Conservation (phyloP, 768 basidiomycete species). For the Cytidiella melzeri region DNA sequence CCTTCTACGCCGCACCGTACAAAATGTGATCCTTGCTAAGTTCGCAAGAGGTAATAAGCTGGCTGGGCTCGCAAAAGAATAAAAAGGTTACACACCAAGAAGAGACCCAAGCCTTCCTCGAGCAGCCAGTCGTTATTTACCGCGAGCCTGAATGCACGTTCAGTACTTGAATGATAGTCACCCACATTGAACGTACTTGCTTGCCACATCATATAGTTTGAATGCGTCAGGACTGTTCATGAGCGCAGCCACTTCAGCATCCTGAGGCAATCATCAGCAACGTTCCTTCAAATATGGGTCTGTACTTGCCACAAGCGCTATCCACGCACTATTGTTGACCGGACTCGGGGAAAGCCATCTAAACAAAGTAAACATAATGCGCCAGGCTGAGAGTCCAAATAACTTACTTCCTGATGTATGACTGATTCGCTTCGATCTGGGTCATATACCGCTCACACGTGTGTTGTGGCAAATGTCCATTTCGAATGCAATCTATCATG, state of each 20-base stretch:
- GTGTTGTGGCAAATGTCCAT: conserved; percentile 32
- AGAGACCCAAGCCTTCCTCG: conserved; percentile 68
- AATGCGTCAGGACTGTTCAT: conserved; percentile 50
- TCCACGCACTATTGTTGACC: conserved; percentile 63
- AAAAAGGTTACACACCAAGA: conserved; percentile 37
- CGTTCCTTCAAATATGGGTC: neutral
- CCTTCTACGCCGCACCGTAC: conserved; percentile 58
- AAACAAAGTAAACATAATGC: neutral
- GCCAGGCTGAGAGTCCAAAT: neutral
- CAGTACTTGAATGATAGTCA: neutral
- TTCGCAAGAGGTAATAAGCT: neutral
- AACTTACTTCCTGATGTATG: conserved; percentile 51
- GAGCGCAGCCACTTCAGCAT: conserved; percentile 65
- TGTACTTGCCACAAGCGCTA: conserved; percentile 53
- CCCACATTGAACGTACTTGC: conserved; percentile 37
- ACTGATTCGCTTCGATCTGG: conserved; percentile 57
- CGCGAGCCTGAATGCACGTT: conserved; percentile 39
- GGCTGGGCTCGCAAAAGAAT: neutral
- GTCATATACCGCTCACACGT: conserved; percentile 37
- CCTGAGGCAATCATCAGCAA: conserved; percentile 31
- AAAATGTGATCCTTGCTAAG: conserved; percentile 67
- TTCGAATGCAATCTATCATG: conserved; percentile 53
- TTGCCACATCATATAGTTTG: conserved; percentile 62
- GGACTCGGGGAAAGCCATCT: conserved; percentile 71
- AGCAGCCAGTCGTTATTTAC: conserved; percentile 64